Base-by-base conservation (phyloP, 805 yeast genomes). In the Lachancea quebecensis region DNA sequence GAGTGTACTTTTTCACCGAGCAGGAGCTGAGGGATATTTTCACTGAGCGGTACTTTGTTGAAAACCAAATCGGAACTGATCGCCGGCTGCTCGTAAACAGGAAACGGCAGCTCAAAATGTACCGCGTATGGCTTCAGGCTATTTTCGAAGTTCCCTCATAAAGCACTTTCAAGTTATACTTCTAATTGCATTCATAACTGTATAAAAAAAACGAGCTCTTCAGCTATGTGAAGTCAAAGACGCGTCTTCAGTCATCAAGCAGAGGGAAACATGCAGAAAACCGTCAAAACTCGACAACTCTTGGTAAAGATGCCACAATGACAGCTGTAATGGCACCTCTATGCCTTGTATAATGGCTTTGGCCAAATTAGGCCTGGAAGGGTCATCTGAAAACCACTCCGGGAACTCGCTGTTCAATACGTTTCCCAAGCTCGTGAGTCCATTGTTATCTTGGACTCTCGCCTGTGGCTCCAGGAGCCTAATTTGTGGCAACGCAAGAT, bases 1-100 rank as follows among this genome's bases (percentile, higher is more conserved):
- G 99, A 55, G 99, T 93, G 10, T 93, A 93, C 64, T 93, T 93
- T 69, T 93, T 93, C 70, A 87, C 96, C 2, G 98, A 91, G 61
- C 95, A 91, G 48, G 96, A 93, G 66, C 66, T 91, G 47, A 72
- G 85, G 50, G 69, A 75, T 38, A 85, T 91, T 3, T 93, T 91
- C 62, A 74, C 81, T 12, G 58, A 65, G 25, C 70, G 73, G 5
- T 71, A 71, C 15, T 88, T 91, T 57, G 63, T 59, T n/a, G 91
- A 85, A 51, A 75, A 71, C 34, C 82, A 76, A 60, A 82, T 93
- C 35, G 98, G 86, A 1, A 85, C 95, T 1, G 99, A 93, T 68
- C 77, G 96, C 62, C 71, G 99, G 56, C 71, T 93, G 55, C 70
- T 93, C 52, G 97, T 93, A 18, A 93, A 93, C 64, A 75, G 99